phyloP scores from a whole-genome alignment of 768 basidiomycete species.

The Phlebiopsis flavidoalba region DNA sequence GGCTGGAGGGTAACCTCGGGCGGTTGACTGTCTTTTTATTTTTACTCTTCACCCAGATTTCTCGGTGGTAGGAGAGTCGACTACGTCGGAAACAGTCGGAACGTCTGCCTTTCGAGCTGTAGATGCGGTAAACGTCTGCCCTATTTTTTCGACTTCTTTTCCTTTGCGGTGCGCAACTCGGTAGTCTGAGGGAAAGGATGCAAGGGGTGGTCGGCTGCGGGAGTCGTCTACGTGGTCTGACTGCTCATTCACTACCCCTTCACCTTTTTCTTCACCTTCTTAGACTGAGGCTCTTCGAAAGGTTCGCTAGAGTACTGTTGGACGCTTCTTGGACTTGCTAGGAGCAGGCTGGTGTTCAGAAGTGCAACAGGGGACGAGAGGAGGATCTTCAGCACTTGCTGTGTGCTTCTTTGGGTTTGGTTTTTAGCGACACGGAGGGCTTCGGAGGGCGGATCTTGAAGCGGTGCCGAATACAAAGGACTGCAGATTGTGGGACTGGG shows the following conservation, averaged over 20 bases:
- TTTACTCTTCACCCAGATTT: not conserved
- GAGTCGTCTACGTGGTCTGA: not conserved
- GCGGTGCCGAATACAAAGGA: not conserved
- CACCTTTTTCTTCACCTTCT: conserved; percentile 4
- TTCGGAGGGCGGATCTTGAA: not conserved
- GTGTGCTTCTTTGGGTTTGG: conserved; percentile 12
- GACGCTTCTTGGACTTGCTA: not conserved
- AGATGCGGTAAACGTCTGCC: not conserved
- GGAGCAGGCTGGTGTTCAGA: not conserved
- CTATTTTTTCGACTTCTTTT: conserved; percentile 14
- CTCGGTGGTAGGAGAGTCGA: not conserved
- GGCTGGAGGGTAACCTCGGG: not conserved
- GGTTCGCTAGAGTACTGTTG: not conserved
- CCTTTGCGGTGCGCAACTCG: not conserved
- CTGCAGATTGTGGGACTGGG: not conserved
- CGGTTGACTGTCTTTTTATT: not conserved
- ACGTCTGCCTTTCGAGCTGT: not conserved
- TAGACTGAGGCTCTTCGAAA: not conserved
- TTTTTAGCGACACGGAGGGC: not conserved
- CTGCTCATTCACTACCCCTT: conserved; percentile 13
- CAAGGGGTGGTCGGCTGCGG: not conserved
- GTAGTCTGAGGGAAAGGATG: not conserved
- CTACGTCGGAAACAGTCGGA: not conserved
- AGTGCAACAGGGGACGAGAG: not conserved
- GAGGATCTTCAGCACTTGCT: conserved; percentile 8